Percentiles rank a stretch among this genome's conserved stretches.
These are phyloP conservation scores for Globisporangium spinosum DNA, from an alignment of 352 stramenopile species.

Conservation along the genomic window DNA sequence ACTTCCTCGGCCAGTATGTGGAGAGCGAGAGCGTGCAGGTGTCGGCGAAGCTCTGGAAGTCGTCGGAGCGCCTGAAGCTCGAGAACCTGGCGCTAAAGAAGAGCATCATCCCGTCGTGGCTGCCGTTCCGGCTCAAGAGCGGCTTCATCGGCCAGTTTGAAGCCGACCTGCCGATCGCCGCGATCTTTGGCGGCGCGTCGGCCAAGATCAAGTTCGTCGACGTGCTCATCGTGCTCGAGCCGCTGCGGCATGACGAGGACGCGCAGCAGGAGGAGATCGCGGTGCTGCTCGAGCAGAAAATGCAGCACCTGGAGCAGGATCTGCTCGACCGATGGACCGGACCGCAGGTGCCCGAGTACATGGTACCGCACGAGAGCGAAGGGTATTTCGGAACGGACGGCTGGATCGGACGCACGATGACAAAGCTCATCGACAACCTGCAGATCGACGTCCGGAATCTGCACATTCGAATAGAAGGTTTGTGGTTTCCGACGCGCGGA, in stretches of 20 bases:
- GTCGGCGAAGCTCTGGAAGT: constrained; percentile 86
- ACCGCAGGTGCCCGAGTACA: constrained; percentile 59
- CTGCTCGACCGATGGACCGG: constrained; percentile 77
- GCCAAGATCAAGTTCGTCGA: constrained; percentile 89
- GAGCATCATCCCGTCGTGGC: constrained; percentile 73
- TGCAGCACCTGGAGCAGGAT: constrained; percentile 68
- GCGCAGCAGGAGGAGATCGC: constrained; percentile 67
- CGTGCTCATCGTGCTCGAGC: constrained; percentile 76
- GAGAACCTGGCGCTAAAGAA: constrained; percentile 84
- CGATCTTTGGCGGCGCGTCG: constrained; percentile 72
- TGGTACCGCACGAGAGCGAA: constrained; percentile 67
- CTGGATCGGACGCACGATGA: constrained; percentile 87
- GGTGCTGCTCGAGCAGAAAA: constrained; percentile 59
- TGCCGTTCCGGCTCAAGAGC: constrained; percentile 84
- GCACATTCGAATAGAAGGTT: constrained; percentile 82
- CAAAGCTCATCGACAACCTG: constrained; percentile 89
- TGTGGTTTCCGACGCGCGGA: constrained; percentile 46
- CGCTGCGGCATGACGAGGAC: constrained; percentile 62
- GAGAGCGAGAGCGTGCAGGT: constrained; percentile 83
- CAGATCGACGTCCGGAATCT: constrained; percentile 87
- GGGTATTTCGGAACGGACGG: constrained; percentile 88
- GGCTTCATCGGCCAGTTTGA: constrained; percentile 87
- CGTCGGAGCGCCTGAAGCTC: constrained; percentile 84
- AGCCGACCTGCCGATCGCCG: constrained; percentile 79
- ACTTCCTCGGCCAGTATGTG: constrained; percentile 87